A percentile compares a stretch with the other conserved stretches of the same genome.
Conservation (phyloP, 2,329 filamentous ascomycete genomes). For the Ophiostoma piceae region DNA sequence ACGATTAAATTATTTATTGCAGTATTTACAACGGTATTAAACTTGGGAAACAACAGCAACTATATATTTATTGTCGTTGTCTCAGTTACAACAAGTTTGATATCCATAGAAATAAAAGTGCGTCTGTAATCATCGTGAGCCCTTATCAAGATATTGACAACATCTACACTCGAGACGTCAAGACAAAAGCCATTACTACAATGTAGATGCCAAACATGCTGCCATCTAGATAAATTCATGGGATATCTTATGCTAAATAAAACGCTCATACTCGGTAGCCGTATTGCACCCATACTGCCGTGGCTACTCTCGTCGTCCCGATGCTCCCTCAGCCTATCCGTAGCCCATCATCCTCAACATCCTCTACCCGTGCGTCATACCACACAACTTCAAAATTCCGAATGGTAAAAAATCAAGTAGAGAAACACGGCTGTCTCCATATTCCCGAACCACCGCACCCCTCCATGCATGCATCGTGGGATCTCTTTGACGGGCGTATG, state of each 20-base stretch:
- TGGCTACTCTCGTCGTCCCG: background rate
- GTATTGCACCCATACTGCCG: background rate
- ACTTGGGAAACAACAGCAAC: too few relatives aligned
- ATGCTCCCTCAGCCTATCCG: background rate
- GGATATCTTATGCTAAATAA: background rate
- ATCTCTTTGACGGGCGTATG: background rate
- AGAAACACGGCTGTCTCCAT: background rate
- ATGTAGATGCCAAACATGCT: background rate
- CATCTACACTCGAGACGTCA: background rate
- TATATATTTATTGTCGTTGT: too few relatives aligned
- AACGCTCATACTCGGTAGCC: background rate
- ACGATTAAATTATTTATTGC: too few relatives aligned
- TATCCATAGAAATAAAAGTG: too few relatives aligned
- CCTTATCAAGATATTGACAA: background rate
- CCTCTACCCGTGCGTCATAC: background rate
- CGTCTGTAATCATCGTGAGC: background rate
- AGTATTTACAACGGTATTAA: too few relatives aligned
- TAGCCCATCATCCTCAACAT: background rate
- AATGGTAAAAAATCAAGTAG: slow-evolving; percentile 1
- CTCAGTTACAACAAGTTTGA: too few relatives aligned
- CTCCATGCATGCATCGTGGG: slow-evolving; percentile 3
- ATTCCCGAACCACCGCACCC: slow-evolving; percentile 7
- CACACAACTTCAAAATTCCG: background rate
- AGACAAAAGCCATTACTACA: background rate
- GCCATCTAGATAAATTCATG: background rate